phyloP scores from a whole-genome alignment of 257 asterid genomes.

The Sherardia arvensis region DNA sequence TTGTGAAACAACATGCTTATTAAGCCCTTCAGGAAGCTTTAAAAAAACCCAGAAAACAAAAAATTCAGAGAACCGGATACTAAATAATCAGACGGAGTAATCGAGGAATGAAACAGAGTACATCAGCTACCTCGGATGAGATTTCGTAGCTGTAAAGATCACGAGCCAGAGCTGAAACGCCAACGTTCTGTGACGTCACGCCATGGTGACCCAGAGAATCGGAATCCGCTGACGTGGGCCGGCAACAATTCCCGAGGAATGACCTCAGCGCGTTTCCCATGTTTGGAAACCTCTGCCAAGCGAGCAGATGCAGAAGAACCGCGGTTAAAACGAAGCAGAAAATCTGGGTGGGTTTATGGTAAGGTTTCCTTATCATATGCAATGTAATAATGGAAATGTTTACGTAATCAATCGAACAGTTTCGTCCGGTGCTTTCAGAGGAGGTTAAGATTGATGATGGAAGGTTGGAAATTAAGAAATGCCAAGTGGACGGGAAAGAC shows the following conservation, averaged over 20 bases:
- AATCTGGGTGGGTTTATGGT: not conserved
- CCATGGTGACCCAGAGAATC: slow-evolving; percentile 59
- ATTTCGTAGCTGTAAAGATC: slow-evolving; percentile 85
- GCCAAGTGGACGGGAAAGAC: not conserved
- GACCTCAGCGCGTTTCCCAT: slow-evolving; percentile 84
- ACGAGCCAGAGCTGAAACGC: slow-evolving; percentile 69
- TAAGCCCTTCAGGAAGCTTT: slow-evolving; percentile 82
- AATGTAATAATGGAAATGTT: not conserved
- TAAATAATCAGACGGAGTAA: not conserved
- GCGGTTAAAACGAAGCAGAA: not conserved
- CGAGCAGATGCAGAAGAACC: not conserved
- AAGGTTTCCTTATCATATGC: slow-evolving; percentile 10
- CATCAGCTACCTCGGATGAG: slow-evolving; percentile 50
- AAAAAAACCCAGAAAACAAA: not conserved
- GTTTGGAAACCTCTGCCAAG: not conserved
- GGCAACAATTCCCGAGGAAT: slow-evolving; percentile 39
- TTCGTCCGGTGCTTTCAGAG: not conserved
- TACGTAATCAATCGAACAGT: not conserved
- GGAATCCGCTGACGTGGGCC: slow-evolving; percentile 37
- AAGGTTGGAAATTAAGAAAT: not conserved
- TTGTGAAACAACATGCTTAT: slow-evolving; percentile 65
- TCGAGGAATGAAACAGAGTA: not conserved
- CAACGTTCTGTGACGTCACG: slow-evolving; percentile 35
- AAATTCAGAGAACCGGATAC: not conserved
- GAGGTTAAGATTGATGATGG: not conserved